These are phyloP conservation scores for Trichophyton verrucosum DNA, from an alignment of 2,329 filamentous ascomycete species.

Conservation along the genomic window DNA sequence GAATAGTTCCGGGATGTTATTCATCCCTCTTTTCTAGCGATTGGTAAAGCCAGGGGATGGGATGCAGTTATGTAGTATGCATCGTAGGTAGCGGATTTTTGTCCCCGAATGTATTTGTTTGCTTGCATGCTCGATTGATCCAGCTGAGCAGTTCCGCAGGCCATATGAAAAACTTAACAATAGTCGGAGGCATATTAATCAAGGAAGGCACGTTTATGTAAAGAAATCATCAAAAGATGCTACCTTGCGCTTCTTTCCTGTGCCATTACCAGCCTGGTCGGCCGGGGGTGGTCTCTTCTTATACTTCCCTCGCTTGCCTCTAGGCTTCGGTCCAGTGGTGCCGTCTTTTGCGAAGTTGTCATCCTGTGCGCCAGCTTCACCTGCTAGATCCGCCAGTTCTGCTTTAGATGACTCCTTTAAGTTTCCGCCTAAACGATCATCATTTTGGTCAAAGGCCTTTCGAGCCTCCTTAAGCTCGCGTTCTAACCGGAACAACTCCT, in stretches of 20 bases:
- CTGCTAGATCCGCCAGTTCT: slow-evolving; percentile 19
- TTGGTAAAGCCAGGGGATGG: too few relatives aligned
- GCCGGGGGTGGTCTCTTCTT: neutral
- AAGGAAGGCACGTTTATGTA: too few relatives aligned
- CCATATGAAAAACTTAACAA: neutral
- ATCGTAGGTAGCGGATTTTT: too few relatives aligned
- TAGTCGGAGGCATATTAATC: neutral
- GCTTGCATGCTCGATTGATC: too few relatives aligned
- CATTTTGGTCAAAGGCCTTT: slow-evolving; percentile 43
- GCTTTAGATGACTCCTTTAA: slow-evolving; percentile 29
- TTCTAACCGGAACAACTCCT: slow-evolving; percentile 80
- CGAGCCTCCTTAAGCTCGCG: slow-evolving; percentile 72
- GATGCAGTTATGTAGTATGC: too few relatives aligned
- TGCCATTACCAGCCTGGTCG: slow-evolving; percentile 5
- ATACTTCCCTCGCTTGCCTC: slow-evolving; percentile 15
- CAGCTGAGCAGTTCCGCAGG: too few relatives aligned
- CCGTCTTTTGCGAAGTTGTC: neutral
- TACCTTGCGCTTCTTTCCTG: slow-evolving; percentile 11
- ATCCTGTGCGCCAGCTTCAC: slow-evolving; percentile 12
- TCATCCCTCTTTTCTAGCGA: too few relatives aligned
- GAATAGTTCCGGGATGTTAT: too few relatives aligned
- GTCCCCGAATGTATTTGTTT: too few relatives aligned
- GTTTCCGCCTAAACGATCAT: slow-evolving; percentile 29
- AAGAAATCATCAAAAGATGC: neutral
- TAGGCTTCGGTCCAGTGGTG: slow-evolving; percentile 21